Percentiles rank a stretch among this genome's conserved stretches.
These are phyloP conservation scores for Hymenoscyphus fructigenus DNA, from an alignment of 2,329 filamentous ascomycete genomes.

Conservation along the genomic window DNA sequence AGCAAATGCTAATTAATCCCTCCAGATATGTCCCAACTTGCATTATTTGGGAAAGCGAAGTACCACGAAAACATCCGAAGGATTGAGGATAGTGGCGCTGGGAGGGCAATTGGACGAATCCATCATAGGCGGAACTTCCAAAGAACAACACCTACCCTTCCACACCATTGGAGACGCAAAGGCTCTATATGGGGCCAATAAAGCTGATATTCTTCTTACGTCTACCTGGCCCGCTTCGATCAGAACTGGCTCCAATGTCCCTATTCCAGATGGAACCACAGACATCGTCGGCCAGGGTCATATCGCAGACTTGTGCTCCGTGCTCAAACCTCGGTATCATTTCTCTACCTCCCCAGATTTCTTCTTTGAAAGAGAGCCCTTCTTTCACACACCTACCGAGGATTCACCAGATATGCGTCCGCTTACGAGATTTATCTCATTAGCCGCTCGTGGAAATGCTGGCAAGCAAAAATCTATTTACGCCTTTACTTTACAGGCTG, in stretches of 20 bases:
- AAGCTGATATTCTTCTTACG: slow-evolving; percentile 84
- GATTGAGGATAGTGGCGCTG: slow-evolving; percentile 81
- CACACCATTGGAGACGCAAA: slow-evolving; percentile 78
- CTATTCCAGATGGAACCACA: slow-evolving; percentile 52
- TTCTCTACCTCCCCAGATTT: slow-evolving; percentile 65
- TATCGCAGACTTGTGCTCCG: slow-evolving; percentile 74
- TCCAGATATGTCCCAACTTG: slow-evolving; percentile 81
- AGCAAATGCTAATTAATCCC: slow-evolving; percentile 14
- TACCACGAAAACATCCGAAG: slow-evolving; percentile 85
- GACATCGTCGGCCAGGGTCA: slow-evolving; percentile 59
- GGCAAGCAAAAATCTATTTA: slow-evolving; percentile 80
- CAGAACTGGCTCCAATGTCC: slow-evolving; percentile 64
- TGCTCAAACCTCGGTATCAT: slow-evolving; percentile 89
- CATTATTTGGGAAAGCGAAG: slow-evolving; percentile 86
- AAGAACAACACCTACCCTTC: slow-evolving; percentile 72
- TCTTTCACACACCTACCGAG: slow-evolving; percentile 64
- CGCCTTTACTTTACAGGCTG: slow-evolving; percentile 70
- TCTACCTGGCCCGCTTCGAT: slow-evolving; percentile 80
- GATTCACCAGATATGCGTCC: slow-evolving; percentile 54
- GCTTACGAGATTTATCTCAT: slow-evolving; percentile 85
- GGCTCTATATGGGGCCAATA: slow-evolving; percentile 71
- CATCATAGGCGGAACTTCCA: slow-evolving; percentile 60
- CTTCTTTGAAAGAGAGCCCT: slow-evolving; percentile 88
- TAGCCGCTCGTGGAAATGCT: slow-evolving; percentile 75
- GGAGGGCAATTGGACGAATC: slow-evolving; percentile 70